phyloP scores from a whole-genome alignment of 495 filamentous ascomycete genomes.

The Penicillium psychrofluorescens region DNA sequence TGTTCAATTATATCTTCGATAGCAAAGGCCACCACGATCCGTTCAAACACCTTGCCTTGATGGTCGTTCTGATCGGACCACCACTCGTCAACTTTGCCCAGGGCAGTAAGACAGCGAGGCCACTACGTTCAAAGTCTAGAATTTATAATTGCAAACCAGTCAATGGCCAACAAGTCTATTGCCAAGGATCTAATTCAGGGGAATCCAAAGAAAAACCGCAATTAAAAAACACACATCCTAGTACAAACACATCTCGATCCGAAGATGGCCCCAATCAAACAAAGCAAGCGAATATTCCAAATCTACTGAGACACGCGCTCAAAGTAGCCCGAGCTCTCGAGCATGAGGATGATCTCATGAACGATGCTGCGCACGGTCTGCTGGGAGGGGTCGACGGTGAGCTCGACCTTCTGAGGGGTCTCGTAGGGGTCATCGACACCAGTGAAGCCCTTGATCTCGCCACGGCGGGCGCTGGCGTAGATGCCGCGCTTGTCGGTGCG shows the following conservation, averaged over 20 bases:
- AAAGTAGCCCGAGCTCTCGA: conserved; percentile 81
- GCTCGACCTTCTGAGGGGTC: conserved; percentile 68
- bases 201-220: conserved; percentile 16
- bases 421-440: conserved; percentile 98
- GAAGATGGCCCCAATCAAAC: conserved; percentile 7
- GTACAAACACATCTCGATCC: conserved; percentile 7
- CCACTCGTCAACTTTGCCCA: too few species aligned
- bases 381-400: conserved; percentile 78
- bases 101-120: too few species aligned
- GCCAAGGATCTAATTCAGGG: conserved; percentile 16
- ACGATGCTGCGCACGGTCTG: conserved; percentile 86
- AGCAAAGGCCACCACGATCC: too few species aligned
- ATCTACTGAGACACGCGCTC: conserved; percentile 23
- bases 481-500: conserved; percentile 91
- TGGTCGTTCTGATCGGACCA: too few species aligned
- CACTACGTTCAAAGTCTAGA: too few species aligned
- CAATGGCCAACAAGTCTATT: conserved; percentile 2
- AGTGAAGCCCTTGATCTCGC: conserved; percentile 97
- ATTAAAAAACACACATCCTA: conserved; percentile 8
- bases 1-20: too few species aligned
- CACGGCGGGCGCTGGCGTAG: conserved; percentile 74
- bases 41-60: too few species aligned
- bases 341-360: conserved; percentile 89
- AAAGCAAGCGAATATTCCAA: not conserved
- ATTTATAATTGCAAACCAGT: not conserved